These are phyloP conservation scores for Gynostemma pentaphyllum DNA, from an alignment of 306 rosid species.

Conservation along the genomic window DNA sequence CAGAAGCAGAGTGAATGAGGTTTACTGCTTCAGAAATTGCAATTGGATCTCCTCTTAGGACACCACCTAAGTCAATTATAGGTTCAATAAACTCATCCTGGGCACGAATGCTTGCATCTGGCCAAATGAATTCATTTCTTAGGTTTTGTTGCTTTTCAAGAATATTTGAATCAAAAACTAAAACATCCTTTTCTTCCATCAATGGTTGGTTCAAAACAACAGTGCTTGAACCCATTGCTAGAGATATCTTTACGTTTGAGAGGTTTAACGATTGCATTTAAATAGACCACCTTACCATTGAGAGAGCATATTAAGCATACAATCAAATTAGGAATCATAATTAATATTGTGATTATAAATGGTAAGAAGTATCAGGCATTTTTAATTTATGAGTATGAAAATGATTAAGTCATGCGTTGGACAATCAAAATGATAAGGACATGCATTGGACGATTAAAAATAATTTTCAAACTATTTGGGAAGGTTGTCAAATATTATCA, in stretches of 20 bases:
- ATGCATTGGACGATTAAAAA: no score
- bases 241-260: constrained; percentile 4
- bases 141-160: constrained; percentile 19
- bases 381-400: no score
- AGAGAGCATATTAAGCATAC: no score
- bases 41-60: constrained; percentile 22
- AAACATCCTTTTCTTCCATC: constrained; percentile 13
- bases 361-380: no score
- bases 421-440: no score
- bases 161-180: constrained; percentile 17
- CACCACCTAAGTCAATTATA: constrained; percentile 26
- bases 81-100: constrained; percentile 41
- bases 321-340: no score
- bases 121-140: constrained; percentile 43
- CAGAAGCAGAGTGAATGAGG: constrained; percentile 34
- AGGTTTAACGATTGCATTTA: no score
- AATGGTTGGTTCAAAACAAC: constrained; percentile 4
- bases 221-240: constrained; percentile 18
- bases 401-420: no score
- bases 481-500: no score
- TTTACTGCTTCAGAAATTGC: constrained; percentile 23
- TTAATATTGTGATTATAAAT: no score
- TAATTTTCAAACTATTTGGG: no score
- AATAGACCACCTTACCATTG: no score
- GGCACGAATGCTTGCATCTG: constrained; percentile 19